Percentiles rank a stretch among this genome's conserved stretches.
Evolutionary conservation across 345 rosid genomes (phyloP).

Genomic region (Sapria himalayana): DNA sequence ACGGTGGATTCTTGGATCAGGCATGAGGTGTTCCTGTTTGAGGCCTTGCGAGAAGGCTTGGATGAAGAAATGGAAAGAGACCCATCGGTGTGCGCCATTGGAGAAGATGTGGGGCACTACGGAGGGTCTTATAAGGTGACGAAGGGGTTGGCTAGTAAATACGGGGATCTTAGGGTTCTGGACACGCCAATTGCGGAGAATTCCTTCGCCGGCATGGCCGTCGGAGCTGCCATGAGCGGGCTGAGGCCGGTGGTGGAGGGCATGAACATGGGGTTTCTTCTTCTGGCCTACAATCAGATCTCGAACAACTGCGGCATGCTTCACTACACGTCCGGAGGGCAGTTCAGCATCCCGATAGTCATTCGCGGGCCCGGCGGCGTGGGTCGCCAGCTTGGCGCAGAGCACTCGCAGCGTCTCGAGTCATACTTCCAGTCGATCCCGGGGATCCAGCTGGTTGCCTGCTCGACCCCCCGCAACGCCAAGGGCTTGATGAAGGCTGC

Average conservation of each 20-base stretch:
- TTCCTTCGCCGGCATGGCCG: constrained; percentile 91
- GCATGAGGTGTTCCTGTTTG: constrained; percentile 75
- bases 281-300: constrained; percentile 91
- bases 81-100: constrained; percentile 63
- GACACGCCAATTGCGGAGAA: constrained; percentile 94
- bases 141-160: constrained; percentile 48
- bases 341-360: constrained; percentile 68
- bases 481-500: constrained; percentile 99
- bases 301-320: constrained; percentile 99
- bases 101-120: constrained; percentile 95
- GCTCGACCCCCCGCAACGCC: constrained; percentile 96
- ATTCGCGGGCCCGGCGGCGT: constrained; percentile 99
- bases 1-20: constrained; percentile 15
- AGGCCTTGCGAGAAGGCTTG: constrained; percentile 77
- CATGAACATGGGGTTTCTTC: constrained; percentile 98
- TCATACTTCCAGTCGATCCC: constrained; percentile 97
- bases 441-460: constrained; percentile 97
- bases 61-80: constrained; percentile 99
- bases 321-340: constrained; percentile 96
- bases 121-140: constrained; percentile 96
- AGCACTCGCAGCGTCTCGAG: constrained; percentile 89
- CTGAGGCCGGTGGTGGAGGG: constrained; percentile 78
- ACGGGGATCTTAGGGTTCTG: constrained; percentile 84
- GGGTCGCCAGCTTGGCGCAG: constrained; percentile 90
- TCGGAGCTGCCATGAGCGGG: constrained; percentile 93